Base-by-base conservation (phyloP, 2,329 filamentous ascomycete genomes). In the Fusarium udum region DNA sequence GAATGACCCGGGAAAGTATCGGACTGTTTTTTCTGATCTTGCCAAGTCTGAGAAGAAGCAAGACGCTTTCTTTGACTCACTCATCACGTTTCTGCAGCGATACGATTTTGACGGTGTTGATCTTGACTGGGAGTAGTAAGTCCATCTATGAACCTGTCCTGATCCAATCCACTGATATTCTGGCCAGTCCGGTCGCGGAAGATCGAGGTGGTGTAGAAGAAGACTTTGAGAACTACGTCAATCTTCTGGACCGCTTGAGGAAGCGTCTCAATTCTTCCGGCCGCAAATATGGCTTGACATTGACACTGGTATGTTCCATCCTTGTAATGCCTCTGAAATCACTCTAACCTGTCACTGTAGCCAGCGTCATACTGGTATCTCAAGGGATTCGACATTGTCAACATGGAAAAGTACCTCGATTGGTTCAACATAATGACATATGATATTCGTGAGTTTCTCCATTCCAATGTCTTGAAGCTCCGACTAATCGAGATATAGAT, bases 381-480 rank as follows among this genome's bases (percentile, higher is more conserved):
- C 1, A 71, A 70, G 0, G 64, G 69, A 4, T 80, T 80, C 14
- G 74, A 80, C 22, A 31, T 80, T 0, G 55, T 62, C n/a, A 46
- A 31, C 0, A 57, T 75, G 20, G 55, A 51, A 0, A 62, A 77
- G 6, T 52, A 76, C 4, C 79, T 80, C 0, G 81, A 85, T 37
- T 85, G 75, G 67, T 74, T 84, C 43, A 87, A 85, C 52, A 28
- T 87, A 4, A 83, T 86, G 79, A 76, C 78, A 0, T 86, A 86
- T 42, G 84, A 86, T 63, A 70, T 82, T 2, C 79, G 46, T 43
- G 6, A 53, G 26, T 31, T n/a, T n/a, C n/a, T n/a, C n/a, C n/a
- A n/a, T n/a, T n/a, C n/a, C n/a, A n/a, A n/a, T n/a, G n/a, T n/a
- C n/a, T n/a, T n/a, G n/a, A n/a, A n/a, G n/a, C n/a, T n/a, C n/a